Base-by-base conservation (phyloP, 768 basidiomycete genomes). In the Lentinus tigrinus region DNA sequence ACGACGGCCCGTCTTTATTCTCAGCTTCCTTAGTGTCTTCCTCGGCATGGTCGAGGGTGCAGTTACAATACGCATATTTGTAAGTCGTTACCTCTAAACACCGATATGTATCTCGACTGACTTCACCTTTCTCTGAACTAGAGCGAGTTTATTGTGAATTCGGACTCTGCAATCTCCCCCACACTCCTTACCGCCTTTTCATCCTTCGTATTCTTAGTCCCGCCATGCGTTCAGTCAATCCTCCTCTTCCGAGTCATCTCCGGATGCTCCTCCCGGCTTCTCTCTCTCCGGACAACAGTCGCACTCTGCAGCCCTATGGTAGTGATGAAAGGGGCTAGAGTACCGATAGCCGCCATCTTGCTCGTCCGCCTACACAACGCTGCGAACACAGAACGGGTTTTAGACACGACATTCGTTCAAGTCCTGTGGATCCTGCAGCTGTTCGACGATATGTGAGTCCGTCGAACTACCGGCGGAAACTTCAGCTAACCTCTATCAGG, bases 151-250 rank as follows among this genome's bases (percentile, higher is more conserved):
- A 11, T 23, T 46, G 21, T 10, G 24, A 27, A 34, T 17, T 27
- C 7, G 17, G 4, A 21, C 27, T 48, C 23, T 48, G 17, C 27
- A n/a, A 24, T 11, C 5, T 47, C 24, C 4, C 17, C 28, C 31
- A 10, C 27, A 19, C 9, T 21, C 9, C 7, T 48, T 27, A 31
- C 47, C 19, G 19, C n/a, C 19, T 38, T 50, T 34, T n/a, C 36
- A 23, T 19, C 36, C 1, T 38, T 34, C 11, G 19, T 50, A 31
- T 38, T 37, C 31, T 21, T 50, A 16, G 67, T 16, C 54, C 74
- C 75, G 7, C 42, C 75, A 3, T 63, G 75, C 38, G 68, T 75
- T 34, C 75, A 77, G 52, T 69, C 68, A 6, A 71, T 77, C 43
- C 71, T 77, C 17, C 46, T 75, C 13, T 64, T 75, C 50, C 69